Percentiles rank a stretch among this genome's conserved stretches.
phyloP scores from a whole-genome alignment of 208 protist genomes.

The Spongospora subterranea region DNA sequence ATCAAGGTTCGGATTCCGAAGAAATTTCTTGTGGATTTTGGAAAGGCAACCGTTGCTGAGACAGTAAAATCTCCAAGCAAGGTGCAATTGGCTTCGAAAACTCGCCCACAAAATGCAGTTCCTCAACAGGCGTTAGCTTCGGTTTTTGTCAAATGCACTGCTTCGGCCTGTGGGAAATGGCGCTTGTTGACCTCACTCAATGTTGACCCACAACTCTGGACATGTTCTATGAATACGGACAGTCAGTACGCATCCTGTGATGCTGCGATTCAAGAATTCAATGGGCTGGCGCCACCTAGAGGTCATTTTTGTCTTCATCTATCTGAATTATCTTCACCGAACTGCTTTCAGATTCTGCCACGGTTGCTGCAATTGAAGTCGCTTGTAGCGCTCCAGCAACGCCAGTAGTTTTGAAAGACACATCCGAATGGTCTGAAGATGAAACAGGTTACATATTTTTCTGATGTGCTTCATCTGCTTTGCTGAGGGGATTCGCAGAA shows the following conservation, averaged over 20 bases:
- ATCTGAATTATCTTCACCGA: neutral
- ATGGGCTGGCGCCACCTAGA: slow-evolving; percentile 19
- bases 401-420: neutral
- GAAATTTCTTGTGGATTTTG: neutral
- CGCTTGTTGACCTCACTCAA: slow-evolving; percentile 1
- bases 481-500: neutral
- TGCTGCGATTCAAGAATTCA: neutral
- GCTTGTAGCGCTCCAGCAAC: neutral
- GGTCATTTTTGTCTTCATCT: neutral
- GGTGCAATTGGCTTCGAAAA: neutral
- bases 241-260: slow-evolving; percentile 41
- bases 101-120: neutral
- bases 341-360: neutral
- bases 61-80: neutral
- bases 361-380: slow-evolving; percentile 39
- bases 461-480: neutral
- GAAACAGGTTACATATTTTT: neutral
- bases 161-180: slow-evolving; percentile 6
- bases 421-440: slow-evolving; percentile 31
- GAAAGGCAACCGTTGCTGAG: neutral
- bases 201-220: slow-evolving; percentile 41
- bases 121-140: slow-evolving; percentile 18
- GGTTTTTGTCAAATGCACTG: slow-evolving; percentile 47
- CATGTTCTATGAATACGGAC: slow-evolving; percentile 43
- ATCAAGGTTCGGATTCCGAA: slow-evolving; percentile 15